Base-by-base conservation (phyloP, 176 grass and related monocot species). In the Guadua angustifolia region DNA sequence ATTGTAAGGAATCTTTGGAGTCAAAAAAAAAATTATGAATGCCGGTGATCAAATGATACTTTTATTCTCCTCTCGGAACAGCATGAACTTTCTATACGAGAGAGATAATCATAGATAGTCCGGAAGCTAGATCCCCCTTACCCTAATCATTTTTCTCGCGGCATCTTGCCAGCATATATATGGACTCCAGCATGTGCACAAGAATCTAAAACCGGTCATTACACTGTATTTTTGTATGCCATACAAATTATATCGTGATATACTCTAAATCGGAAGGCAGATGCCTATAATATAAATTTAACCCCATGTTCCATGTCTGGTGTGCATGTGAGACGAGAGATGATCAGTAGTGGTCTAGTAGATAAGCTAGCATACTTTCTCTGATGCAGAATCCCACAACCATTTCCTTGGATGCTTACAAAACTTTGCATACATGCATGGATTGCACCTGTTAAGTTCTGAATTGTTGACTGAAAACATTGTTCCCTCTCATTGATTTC, bases 221-320 rank as follows among this genome's bases (percentile, higher is more conserved):
- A 21, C n/a, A 69, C 16, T 39, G 9, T 84, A 83, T 62, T 74
- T 19, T 57, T 53, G 32, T 51, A 39, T 13, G 38, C 1, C 29
- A 64, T 74, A 64, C 40, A 19, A 65, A 75, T 39, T 46, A 63
- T 59, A 47, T 43, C 29, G 43, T 69, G 35, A 38, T 80, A 66
- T 66, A 44, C 39, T 6, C 9, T 65, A 73, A 29, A 83, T 78
- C 79, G n/a, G 59, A 83, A 69, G 26, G 52, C 50, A 83, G 62
- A 57, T 68, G 60, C 73, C 10, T 57, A 59, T 50, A 58, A 83
- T 58, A 86, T 21, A 90, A 45, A 59, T 55, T 0, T 78, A 66
- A 78, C 24, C 18, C 74, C 67, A 83, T 86, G 74, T 83, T 90
- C 79, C 11, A 5, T 73, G 79, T 90, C 79, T 24, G 88, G 43